Base-by-base conservation (phyloP, 768 basidiomycete species). In the Macrolepiota fuliginosa region DNA sequence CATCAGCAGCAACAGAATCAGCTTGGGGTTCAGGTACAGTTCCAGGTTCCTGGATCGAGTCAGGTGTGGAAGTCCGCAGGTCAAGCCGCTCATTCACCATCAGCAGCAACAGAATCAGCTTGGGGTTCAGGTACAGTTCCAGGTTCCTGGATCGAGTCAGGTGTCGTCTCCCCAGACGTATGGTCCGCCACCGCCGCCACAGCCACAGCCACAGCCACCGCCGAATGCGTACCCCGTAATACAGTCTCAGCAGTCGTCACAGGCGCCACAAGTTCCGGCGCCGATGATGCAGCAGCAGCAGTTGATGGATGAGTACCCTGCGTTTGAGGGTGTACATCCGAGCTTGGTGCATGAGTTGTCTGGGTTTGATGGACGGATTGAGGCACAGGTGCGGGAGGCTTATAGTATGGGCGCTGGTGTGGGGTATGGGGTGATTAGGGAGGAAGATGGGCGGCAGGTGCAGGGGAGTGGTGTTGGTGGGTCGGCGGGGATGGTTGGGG, bases 361-460 rank as follows among this genome's bases (percentile, higher is more conserved):
- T 58, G 74, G 71, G n/a, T 87, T 88, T 64, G 83, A 86, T 10
- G 84, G 80, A 0, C 77, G 79, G 29, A 79, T 88, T 63, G 74
- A 76, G 27, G 72, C 76, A 12, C 85, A 84, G 68, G 78, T 86
- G 15, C 73, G 77, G 45, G 76, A 78, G 62, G 81, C 80, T 4
- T 80, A 79, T 64, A 68, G 73, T 36, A 24, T 12, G 7, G 56
- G 46, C 22, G 35, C 10, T 35, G 56, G 74, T 74, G 42, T 71
- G 70, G 17, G 74, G 78, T n/a, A 66, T 73, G 36, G 76, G 69
- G 65, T 63, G 12, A 69, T 69, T 7, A 72, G 73, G 71, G 64
- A 59, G 10, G 66, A 71, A 4, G 72, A 56, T 32, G 32, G 50
- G 25, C 4, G 15, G 63, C 54, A 55, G 24, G 68, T 64, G 55